Percentiles rank a stretch among this genome's conserved stretches.
phyloP scores from a whole-genome alignment of 2,329 filamentous ascomycete species.

The Claviceps fusiformis region DNA sequence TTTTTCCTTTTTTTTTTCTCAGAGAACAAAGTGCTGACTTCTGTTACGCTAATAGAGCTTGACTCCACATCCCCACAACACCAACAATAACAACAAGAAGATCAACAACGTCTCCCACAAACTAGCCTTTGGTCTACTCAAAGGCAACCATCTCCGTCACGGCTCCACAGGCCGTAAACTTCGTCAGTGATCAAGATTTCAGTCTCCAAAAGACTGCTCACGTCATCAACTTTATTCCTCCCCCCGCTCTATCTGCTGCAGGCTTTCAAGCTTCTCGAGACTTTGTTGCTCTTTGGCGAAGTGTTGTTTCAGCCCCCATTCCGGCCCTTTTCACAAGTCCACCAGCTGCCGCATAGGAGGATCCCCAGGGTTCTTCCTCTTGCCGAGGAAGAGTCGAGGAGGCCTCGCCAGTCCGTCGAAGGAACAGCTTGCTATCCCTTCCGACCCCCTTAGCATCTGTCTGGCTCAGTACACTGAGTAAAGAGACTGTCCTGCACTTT shows the following conservation, averaged over 20 bases:
- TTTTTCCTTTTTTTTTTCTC: neutral
- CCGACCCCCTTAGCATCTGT: constrained; percentile 78
- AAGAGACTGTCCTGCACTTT: neutral
- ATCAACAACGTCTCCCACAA: constrained; percentile 1
- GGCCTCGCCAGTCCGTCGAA: constrained; percentile 84
- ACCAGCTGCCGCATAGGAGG: constrained; percentile 99
- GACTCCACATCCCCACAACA: neutral
- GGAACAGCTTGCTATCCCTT: constrained; percentile 88
- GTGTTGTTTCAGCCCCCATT: constrained; percentile 32
- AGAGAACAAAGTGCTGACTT: constrained; percentile 1
- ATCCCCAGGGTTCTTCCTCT: constrained; percentile 98
- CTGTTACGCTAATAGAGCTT: neutral
- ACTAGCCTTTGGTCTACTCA: constrained; percentile 53
- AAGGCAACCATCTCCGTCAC: constrained; percentile 46
- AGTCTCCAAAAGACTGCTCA: constrained; percentile 49
- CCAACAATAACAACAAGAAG: too few species aligned
- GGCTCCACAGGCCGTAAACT: constrained; percentile 48
- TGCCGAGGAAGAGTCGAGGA: constrained; percentile 97
- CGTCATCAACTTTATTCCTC: constrained; percentile 53
- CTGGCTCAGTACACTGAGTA: constrained; percentile 11
- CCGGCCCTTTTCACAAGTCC: constrained; percentile 44
- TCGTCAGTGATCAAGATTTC: constrained; percentile 58
- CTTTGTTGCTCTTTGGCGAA: constrained; percentile 36
- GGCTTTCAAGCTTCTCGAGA: constrained; percentile 35
- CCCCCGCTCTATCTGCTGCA: constrained; percentile 36